Evolutionary conservation across 495 filamentous ascomycete genomes (phyloP).

Genomic region (Neurospora sp.): DNA sequence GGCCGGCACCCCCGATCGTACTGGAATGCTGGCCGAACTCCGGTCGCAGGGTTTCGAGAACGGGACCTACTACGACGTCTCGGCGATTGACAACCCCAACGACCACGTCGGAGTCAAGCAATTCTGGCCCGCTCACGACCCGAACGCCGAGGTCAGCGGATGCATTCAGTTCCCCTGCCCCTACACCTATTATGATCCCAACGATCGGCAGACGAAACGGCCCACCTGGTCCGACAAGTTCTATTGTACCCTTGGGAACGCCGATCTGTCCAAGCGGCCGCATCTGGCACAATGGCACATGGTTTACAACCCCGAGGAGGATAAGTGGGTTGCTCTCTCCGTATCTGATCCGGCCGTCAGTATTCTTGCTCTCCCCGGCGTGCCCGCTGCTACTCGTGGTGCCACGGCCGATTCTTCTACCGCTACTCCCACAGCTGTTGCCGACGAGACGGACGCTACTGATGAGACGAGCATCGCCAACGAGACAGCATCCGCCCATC

Average conservation of each 20-base stretch:
- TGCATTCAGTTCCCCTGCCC: slow-evolving; percentile 38
- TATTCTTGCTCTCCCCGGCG: not conserved
- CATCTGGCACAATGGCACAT: not conserved
- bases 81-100: slow-evolving; percentile 41
- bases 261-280: not conserved
- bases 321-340: not conserved
- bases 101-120: slow-evolving; percentile 37
- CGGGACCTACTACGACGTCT: slow-evolving; percentile 42
- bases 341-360: not conserved
- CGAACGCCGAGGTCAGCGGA: slow-evolving; percentile 26
- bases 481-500: not conserved
- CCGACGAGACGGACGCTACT: not conserved
- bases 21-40: slow-evolving; percentile 46
- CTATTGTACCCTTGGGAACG: slow-evolving; percentile 29
- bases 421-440: not conserved
- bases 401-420: not conserved
- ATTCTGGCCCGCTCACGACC: slow-evolving; percentile 29
- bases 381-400: not conserved
- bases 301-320: not conserved
- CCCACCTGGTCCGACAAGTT: slow-evolving; percentile 27
- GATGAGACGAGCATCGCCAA: not conserved
- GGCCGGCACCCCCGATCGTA: slow-evolving; percentile 23
- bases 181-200: slow-evolving; percentile 38
- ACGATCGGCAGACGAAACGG: slow-evolving; percentile 37
- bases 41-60: slow-evolving; percentile 34